Percentiles rank a stretch among this genome's conserved stretches.
Conservation (phyloP, 2,329 filamentous ascomycete genomes). For the Colletotrichum caudatum region DNA sequence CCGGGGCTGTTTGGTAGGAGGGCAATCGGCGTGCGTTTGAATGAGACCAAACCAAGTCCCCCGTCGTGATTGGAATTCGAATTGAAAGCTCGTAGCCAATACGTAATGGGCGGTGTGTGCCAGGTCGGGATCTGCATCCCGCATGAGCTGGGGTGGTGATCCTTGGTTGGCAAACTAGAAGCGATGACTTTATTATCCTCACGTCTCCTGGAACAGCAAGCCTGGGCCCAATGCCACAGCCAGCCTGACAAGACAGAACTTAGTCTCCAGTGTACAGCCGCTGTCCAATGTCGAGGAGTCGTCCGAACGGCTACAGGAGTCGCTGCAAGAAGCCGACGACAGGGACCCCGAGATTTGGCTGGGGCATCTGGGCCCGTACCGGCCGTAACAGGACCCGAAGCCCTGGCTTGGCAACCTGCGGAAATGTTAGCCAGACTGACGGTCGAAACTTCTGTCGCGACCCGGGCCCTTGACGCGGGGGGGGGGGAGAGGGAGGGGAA, state of each 20-base stretch:
- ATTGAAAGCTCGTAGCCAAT: neutral
- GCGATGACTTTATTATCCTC: neutral
- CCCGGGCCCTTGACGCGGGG: neutral
- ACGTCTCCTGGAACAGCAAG: neutral
- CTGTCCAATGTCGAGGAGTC: no score
- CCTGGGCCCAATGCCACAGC: neutral
- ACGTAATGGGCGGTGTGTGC: neutral
- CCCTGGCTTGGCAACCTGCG: conserved; percentile 18
- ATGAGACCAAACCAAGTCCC: neutral
- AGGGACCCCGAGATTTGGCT: neutral
- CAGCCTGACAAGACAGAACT: neutral
- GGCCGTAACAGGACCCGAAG: conserved; percentile 13
- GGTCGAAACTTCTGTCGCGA: neutral
- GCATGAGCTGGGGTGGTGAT: neutral
- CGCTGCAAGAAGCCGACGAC: conserved; percentile 18
- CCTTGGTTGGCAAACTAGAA: neutral
- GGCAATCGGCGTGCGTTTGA: no score
- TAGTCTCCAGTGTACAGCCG: neutral
- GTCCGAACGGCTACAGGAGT: neutral
- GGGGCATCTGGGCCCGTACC: conserved; percentile 1
- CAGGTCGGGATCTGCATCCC: neutral
- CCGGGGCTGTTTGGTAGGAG: neutral
- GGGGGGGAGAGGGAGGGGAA: no score
- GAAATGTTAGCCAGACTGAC: conserved; percentile 1
- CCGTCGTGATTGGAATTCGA: neutral